Base-by-base conservation (phyloP, 202 grass and related monocot genomes). In the Saccharum hybrid region DNA sequence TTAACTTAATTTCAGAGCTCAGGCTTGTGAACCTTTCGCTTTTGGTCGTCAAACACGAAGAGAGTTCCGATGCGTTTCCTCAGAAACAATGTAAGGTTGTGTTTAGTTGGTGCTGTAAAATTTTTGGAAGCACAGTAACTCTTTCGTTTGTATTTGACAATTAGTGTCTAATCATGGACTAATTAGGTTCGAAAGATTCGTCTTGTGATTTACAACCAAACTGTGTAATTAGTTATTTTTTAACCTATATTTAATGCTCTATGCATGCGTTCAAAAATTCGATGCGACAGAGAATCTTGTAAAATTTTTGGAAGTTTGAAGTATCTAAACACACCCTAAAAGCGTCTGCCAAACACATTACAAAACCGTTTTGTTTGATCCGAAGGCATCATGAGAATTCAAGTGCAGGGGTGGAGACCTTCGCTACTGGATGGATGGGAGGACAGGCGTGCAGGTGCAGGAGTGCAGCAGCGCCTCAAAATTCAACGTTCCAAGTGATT, bases 31-130 rank as follows among this genome's bases (percentile, higher is more conserved):
- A 73, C 66, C 65, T 89, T 89, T 86, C 79, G 66, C 65, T 89
- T 89, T 86, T 90, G 51, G 84, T 83, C 68, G 84, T 86, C 84
- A 90, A 86, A 83, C 77, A 41, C 30, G 75, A 68, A 48, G 70
- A 81, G 48, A 82, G 31, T 70, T 71, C 64, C 72, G 13, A 62
- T 30, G 72, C 41, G 62, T 82, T 11, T 9, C 63, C 15, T 63
- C 10, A 9, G 8, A 69, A 63, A 54, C 65, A 45, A 71, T 12
- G 54, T 63, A 75, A n/a, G n/a, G 26, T 26, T 26, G 26, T 26
- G 26, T 26, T 26, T 26, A 26, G 26, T 0, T 26, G 26, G 26
- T 26, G 26, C 0, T 26, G 26, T 26, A 26, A 26, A 26, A 26
- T 26, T 26, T 26, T 26, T 26, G 26, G 1, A 26, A 26, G 26